phyloP scores from a whole-genome alignment of 1,284 basidiomycete species.

The Lignosus rhinocerotis region DNA sequence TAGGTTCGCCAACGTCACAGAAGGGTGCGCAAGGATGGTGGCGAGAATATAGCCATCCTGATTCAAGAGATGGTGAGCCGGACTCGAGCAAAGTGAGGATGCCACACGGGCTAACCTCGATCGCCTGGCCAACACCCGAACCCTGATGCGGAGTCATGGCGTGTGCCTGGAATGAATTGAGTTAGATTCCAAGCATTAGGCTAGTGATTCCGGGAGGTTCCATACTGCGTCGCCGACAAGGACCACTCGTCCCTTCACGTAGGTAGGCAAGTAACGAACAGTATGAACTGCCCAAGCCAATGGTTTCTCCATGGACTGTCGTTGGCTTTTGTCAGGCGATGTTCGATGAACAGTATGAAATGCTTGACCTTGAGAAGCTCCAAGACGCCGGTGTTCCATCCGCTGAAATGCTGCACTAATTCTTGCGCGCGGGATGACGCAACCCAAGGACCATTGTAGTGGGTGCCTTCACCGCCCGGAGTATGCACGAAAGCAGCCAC shows the following conservation, averaged over 20 bases:
- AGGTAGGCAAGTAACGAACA: slow-evolving; percentile 29
- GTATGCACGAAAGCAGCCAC: slow-evolving; percentile 25
- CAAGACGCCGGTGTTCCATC: slow-evolving; percentile 33
- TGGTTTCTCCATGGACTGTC: slow-evolving; percentile 32
- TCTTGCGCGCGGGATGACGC: slow-evolving; percentile 23
- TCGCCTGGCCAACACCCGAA: slow-evolving; percentile 42
- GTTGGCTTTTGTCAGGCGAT: too few species aligned
- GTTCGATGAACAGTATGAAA: too few species aligned
- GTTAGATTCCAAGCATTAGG: not conserved
- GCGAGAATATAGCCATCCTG: slow-evolving; percentile 39
- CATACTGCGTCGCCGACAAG: slow-evolving; percentile 41
- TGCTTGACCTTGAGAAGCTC: slow-evolving; percentile 26
- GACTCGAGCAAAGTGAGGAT: not conserved
- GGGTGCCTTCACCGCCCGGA: slow-evolving; percentile 24
- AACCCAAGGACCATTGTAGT: slow-evolving; percentile 30
- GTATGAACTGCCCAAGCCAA: slow-evolving; percentile 37
- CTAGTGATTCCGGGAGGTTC: not conserved
- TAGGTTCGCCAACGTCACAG: slow-evolving; percentile 29
- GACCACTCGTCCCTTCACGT: slow-evolving; percentile 29
- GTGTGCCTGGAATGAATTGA: slow-evolving; percentile 34
- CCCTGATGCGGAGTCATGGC: slow-evolving; percentile 43
- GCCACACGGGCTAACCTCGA: slow-evolving; percentile 31
- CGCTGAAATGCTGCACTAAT: slow-evolving; percentile 19
- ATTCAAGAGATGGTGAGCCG: not conserved
- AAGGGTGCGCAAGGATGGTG: slow-evolving; percentile 33